Base-by-base conservation (phyloP, 2,329 filamentous ascomycete species). In the Grosmannia huntii region DNA sequence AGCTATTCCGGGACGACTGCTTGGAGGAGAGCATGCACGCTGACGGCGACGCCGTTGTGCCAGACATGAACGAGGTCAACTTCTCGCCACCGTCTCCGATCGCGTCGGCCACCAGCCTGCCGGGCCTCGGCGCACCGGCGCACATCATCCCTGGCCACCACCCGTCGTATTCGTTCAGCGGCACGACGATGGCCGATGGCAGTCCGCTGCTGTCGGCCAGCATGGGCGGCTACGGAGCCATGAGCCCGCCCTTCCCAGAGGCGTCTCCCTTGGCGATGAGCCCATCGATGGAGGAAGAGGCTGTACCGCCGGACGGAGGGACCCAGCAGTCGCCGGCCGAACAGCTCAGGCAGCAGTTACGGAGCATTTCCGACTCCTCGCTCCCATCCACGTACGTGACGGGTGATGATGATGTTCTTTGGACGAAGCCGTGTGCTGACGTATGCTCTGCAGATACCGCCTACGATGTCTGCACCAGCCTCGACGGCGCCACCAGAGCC, bases 311-410 rank as follows among this genome's bases (percentile, higher is more conserved):
- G 1, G 62, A 64, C 23, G 48, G 58, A 1, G 62, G 62, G 19
- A 61, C 59, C 14, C 57, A 55, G 23, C 62, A 64, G 55, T 64
- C 64, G 3, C 64, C 64, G 6, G 64, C 62, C 1, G 64, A 65
- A 16, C 64, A 66, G 60, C 61, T 66, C 31, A 65, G 61, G 59
- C 64, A 65, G 52, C 64, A 66, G 56, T 46, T 66, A 53, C 64
- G 64, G n/a, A 65, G 64, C 60, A 66, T 66, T 25, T 66, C 64
- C 16, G 64, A 66, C 46, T 63, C 64, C 41, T 64, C 63, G 55
- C 62, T 64, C 12, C 64, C 64, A 16, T 65, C 64, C 44, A 56
- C 62, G 55, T 65, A 60, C n/a, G 56, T 56, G 55, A 23, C 31
- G 25, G 19, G 5, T 19, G 38, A 5, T 16, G 14, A n/a, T 44